These are phyloP conservation scores for Globisporangium echinulatum DNA, from an alignment of 352 stramenopile species.

Conservation along the genomic window DNA sequence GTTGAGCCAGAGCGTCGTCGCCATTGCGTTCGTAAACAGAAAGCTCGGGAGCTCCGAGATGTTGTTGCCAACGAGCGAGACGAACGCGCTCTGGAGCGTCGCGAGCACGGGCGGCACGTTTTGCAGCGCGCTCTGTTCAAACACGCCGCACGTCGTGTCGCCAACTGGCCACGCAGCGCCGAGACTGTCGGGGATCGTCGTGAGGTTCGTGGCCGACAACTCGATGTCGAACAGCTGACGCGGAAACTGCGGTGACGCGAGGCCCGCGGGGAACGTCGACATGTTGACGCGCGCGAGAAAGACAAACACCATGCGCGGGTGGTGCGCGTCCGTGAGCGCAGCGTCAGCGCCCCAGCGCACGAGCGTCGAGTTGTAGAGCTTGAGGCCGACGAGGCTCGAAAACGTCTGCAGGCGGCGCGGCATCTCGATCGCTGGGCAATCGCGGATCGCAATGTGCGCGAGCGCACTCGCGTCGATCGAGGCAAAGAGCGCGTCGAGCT, in stretches of 20 bases:
- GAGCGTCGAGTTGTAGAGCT: slow-evolving; percentile 43
- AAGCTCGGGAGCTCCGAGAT: slow-evolving; percentile 8
- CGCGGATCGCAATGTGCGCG: slow-evolving; percentile 23
- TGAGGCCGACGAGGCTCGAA: slow-evolving; percentile 21
- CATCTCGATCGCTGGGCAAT: slow-evolving; percentile 33
- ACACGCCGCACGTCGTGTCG: slow-evolving; percentile 1
- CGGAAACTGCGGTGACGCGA: slow-evolving; percentile 32
- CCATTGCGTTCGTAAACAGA: slow-evolving; percentile 10
- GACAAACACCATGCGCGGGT: slow-evolving; percentile 23
- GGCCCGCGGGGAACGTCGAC: slow-evolving; percentile 21
- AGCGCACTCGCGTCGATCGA: slow-evolving; percentile 18
- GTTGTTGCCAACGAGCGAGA: slow-evolving; percentile 20
- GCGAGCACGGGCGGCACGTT: slow-evolving; percentile 12
- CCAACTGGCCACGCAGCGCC: slow-evolving; percentile 18
- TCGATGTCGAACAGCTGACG: slow-evolving; percentile 26
- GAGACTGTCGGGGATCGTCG: slow-evolving; percentile 23
- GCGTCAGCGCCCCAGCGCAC: slow-evolving; percentile 17
- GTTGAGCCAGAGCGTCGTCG: slow-evolving; percentile 14
- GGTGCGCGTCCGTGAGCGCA: slow-evolving; percentile 16
- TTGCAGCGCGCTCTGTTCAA: slow-evolving; percentile 19
- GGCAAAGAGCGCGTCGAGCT: slow-evolving; percentile 15
- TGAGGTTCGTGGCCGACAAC: slow-evolving; percentile 32
- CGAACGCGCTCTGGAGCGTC: slow-evolving; percentile 13
- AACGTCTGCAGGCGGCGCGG: slow-evolving; percentile 19
- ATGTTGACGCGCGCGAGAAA: slow-evolving; percentile 32